Evolutionary conservation across 2,329 filamentous ascomycete species (phyloP), one percentile per base, ranked within the genome.

Genomic region (Arthrobotrys entomopaga): DNA sequence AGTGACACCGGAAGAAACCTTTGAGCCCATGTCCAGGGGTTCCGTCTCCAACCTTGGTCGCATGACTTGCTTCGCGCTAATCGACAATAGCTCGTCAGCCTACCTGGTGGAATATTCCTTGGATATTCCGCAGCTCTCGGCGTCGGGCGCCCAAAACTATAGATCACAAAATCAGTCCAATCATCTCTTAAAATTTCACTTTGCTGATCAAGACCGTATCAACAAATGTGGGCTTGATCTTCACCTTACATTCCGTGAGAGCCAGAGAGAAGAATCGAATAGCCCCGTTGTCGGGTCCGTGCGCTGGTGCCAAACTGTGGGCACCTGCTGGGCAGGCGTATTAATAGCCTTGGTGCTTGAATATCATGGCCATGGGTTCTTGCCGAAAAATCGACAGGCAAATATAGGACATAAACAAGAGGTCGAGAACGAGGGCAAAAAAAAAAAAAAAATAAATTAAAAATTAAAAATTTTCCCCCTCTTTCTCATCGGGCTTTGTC

Each of bases 11-110:
- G 69, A 63, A 73, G 56, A 66, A 73, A 73, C 69, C 49, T 52
- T 50, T 20, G 50, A 64, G 52, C 69, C 69, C 69, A 63, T 73
- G 69, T 73, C 61, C 69, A 73, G 69, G 69, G 69, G 69, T 73
- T 73, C 69, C 69, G 69, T 73, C 69, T 73, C 69, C 61, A 73
- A 73, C 61, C 69, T 73, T 73, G 69, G 69, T 66, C 69, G 69
- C 69, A 73, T 73, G 69, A 73, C 69, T 73, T 73, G 69, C 61
- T 57, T 66, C 69, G 69, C 69, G 69, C 69, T 73, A 66, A 66
- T 73, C 63, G 60, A 50, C 43, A 42, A 56, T 63, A 24, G 65
- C 34, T 60, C 40, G 43, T 65, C 64, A 66, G 69, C 54, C 56
- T 73, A 56, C 60, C 50, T 61, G 69, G 63, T 73, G 69, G 69